Conservation (phyloP, 495 filamentous ascomycete species). For the Hypoxylon fragiforme region DNA sequence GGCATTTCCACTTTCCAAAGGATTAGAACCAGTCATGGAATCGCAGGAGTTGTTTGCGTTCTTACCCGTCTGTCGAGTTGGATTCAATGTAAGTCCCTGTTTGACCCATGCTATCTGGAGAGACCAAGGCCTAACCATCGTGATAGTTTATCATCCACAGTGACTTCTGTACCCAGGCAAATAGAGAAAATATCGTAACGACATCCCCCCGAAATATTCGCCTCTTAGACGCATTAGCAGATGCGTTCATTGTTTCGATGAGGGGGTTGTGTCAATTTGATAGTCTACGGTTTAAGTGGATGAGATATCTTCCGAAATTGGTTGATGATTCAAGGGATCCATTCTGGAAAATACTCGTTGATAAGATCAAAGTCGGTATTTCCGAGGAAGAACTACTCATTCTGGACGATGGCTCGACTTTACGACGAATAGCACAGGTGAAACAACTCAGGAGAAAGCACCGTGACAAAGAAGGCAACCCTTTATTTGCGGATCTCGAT, state of each 20-base stretch:
- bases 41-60: slow-evolving; percentile 43
- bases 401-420: neutral
- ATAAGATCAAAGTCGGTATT: slow-evolving; percentile 21
- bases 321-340: slow-evolving; percentile 13
- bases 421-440: neutral
- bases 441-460: neutral
- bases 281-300: slow-evolving; percentile 36
- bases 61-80: slow-evolving; percentile 40
- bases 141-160: slow-evolving; percentile 52
- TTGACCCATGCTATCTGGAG: neutral
- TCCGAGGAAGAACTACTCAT: neutral
- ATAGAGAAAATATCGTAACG: slow-evolving; percentile 44
- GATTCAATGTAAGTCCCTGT: slow-evolving; percentile 34
- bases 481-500: slow-evolving; percentile 26
- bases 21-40: slow-evolving; percentile 32
- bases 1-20: slow-evolving; percentile 44
- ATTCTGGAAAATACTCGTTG: slow-evolving; percentile 22
- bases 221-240: slow-evolving; percentile 32
- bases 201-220: slow-evolving; percentile 29
- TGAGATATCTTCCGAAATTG: slow-evolving; percentile 33
- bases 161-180: slow-evolving; percentile 52
- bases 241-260: slow-evolving; percentile 35
- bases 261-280: slow-evolving; percentile 32
- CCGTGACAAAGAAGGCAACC: slow-evolving; percentile 16
- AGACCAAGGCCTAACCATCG: neutral